Evolutionary conservation across 768 basidiomycete species (phyloP).

Genomic region (Solioccasus polychromus): DNA sequence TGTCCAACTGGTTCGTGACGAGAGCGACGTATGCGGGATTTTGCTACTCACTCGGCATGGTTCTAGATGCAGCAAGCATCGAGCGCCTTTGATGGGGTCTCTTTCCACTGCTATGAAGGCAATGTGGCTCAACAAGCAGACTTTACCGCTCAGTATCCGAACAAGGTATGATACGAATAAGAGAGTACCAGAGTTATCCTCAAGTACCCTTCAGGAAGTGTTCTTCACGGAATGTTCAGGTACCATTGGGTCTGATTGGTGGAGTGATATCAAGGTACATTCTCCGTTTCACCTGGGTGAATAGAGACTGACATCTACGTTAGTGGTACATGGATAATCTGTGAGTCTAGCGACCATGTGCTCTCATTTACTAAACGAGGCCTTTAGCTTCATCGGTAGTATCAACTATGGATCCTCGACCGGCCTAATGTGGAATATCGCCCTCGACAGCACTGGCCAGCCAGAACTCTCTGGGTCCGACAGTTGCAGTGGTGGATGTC

Average conservation of each 20-base stretch:
- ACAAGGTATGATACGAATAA: conserved; percentile 35
- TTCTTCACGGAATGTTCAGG: conserved; percentile 65
- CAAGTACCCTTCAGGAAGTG: conserved; percentile 30
- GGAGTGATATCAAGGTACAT: conserved; percentile 71
- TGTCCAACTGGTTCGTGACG: conserved; percentile 43
- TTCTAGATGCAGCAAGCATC: conserved; percentile 53
- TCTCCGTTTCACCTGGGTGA: neutral
- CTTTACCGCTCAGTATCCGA: conserved; percentile 55
- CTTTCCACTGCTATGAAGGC: conserved; percentile 74
- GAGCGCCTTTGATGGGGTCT: conserved; percentile 57
- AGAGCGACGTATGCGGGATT: neutral
- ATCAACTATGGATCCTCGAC: conserved; percentile 32
- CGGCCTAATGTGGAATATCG: conserved; percentile 76
- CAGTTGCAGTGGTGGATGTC: conserved; percentile 65
- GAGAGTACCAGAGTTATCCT: neutral
- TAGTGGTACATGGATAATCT: conserved; percentile 73
- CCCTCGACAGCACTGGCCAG: conserved; percentile 58
- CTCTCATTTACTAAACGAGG: conserved; percentile 22
- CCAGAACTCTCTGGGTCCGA: conserved; percentile 63
- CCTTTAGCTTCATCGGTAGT: conserved; percentile 38
- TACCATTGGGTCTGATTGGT: conserved; percentile 68
- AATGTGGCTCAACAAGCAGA: conserved; percentile 48
- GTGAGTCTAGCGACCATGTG: conserved; percentile 32
- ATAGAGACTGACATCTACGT: conserved; percentile 8
- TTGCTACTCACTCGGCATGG: neutral